These are phyloP conservation scores for Stephania cephalantha DNA, from an alignment of 164 flowering plant genomes.

Conservation along the genomic window DNA sequence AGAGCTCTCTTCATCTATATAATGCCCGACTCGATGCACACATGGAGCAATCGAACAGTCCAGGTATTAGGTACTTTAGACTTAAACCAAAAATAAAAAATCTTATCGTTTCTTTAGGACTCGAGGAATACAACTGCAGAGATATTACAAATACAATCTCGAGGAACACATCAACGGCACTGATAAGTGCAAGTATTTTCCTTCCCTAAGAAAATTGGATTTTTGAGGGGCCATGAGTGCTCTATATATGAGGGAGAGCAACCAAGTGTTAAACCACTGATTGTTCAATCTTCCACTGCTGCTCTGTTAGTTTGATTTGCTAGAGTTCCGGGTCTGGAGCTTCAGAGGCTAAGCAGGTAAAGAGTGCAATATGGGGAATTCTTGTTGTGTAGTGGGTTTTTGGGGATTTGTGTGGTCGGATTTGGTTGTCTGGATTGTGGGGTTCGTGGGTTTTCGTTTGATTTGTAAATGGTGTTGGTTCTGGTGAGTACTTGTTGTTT, in stretches of 20 bases:
- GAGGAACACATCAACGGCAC: not conserved
- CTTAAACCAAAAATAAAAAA: too few relatives aligned
- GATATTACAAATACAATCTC: not conserved
- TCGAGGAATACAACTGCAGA: too few relatives aligned
- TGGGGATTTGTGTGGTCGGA: not conserved
- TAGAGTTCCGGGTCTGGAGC: slow-evolving; percentile 1
- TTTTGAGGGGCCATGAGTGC: not conserved
- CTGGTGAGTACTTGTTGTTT: not conserved
- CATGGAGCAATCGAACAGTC: too few relatives aligned
- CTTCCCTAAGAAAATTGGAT: not conserved
- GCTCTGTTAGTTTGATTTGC: not conserved
- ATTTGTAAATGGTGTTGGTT: not conserved
- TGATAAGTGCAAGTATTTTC: not conserved
- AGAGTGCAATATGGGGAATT: not conserved
- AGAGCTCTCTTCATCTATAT: too few relatives aligned
- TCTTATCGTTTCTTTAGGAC: too few relatives aligned
- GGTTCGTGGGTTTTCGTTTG: not conserved
- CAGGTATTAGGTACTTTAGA: too few relatives aligned
- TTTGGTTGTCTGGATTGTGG: not conserved
- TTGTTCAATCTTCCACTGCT: not conserved
- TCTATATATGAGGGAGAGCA: not conserved
- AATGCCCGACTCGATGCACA: too few relatives aligned
- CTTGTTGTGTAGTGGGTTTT: not conserved
- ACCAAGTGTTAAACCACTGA: not conserved
- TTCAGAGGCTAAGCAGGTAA: slow-evolving; percentile 3